phyloP scores from a whole-genome alignment of 805 yeast species.

The Komagataella mondaviorum region DNA sequence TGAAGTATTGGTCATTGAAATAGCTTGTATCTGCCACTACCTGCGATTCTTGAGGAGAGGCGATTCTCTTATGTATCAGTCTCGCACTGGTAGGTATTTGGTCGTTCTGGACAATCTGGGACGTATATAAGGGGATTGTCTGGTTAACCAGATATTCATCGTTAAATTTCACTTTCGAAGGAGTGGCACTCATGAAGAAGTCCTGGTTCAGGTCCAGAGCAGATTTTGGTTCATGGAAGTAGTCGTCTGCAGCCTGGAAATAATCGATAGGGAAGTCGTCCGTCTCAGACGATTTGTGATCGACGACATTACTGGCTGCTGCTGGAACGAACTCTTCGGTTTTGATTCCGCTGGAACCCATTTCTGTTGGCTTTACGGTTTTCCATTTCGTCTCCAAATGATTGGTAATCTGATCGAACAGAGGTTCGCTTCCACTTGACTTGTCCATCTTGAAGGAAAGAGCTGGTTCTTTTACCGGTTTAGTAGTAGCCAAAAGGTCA shows the following conservation, averaged over 20 bases:
- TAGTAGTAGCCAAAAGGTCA: constrained; percentile 56
- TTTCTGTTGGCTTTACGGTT: background rate
- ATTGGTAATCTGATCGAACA: constrained; percentile 38
- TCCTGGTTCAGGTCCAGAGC: background rate
- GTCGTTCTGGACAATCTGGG: background rate
- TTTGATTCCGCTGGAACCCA: background rate
- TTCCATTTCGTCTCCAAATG: constrained; percentile 3
- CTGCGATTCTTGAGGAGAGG: background rate
- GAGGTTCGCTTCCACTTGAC: constrained; percentile 20
- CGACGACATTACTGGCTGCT: background rate
- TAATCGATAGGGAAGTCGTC: constrained; percentile 68
- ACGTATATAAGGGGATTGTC: background rate
- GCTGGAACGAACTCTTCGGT: background rate
- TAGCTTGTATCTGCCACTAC: background rate
- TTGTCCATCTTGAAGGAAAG: constrained; percentile 54
- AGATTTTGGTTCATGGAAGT: background rate
- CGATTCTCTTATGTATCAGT: background rate
- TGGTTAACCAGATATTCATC: constrained; percentile 1
- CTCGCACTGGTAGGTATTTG: background rate
- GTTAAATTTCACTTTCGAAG: background rate
- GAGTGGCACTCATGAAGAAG: background rate
- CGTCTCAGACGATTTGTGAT: background rate
- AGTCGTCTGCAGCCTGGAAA: constrained; percentile 13
- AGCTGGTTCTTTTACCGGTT: constrained; percentile 67
- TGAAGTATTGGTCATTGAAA: background rate